Evolutionary conservation across 768 basidiomycete genomes (phyloP), one percentile per base, ranked within the genome.

Genomic region (Tulasnella sp.): DNA sequence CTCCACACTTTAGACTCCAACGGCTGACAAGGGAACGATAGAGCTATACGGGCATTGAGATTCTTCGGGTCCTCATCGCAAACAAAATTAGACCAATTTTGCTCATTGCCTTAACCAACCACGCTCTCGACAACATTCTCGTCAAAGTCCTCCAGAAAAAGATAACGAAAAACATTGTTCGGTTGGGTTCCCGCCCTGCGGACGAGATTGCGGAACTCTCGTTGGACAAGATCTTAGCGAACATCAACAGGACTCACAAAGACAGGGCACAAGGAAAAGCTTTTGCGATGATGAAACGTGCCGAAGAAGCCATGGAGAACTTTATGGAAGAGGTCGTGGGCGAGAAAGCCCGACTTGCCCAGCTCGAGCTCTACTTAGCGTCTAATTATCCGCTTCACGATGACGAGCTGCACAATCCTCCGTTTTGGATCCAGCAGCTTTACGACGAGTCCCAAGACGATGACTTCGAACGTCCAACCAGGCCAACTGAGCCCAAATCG

Each of bases 81-180:
- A 91, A 90, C 83, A 81, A 87, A 14, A 85, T 91, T 76, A 85
- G 87, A 1, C 92, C 90, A 0, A 91, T 93, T 84, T 84, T 89
- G 2, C 85, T 91, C 83, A 88, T 91, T 37, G 89, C 93, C 0
- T 94, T 91, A 85, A 95, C 94, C 0, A 94, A 95, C 82, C 94
- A 94, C 72, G 94, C 94, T 0, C 87, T 95, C 4, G 93, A 95
- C 80, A 92, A 94, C 82, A 89, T 94, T 86, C 85, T 95, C 2
- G 86, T 86, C 3, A 90, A 90, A 0, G 89, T 94, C 5, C 87
- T 94, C 1, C 92, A 94, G 81, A 89, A 89, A 0, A 84, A 85
- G 0, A 93, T 94, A 82, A 94, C 93, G 0, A 84, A 86, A 0
- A 89, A 90, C 50, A 87, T 94, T 37, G 89, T 94, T 3, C 91